Base-by-base conservation (phyloP, 352 stramenopile species). In the Phytophthora lateralis region DNA sequence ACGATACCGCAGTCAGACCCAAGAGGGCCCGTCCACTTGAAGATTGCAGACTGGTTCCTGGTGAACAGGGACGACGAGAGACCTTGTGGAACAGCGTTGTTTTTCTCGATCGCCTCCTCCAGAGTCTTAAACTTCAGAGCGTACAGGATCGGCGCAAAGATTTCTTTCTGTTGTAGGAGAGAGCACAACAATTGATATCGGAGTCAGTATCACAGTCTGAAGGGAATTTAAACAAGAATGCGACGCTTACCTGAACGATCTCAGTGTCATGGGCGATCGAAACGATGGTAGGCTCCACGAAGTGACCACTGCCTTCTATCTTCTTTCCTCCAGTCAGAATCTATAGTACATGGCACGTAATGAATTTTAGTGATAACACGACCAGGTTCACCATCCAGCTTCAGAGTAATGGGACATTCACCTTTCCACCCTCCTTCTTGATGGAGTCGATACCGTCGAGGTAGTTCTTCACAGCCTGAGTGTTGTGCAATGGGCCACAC, bases 1-100 rank as follows among this genome's bases (percentile, higher is more conserved):
- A 97, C 91, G 47, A 98, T 97, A 47, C 92, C 92, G 56, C 85
- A 96, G 72, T 98, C 93, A 50, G 89, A 97, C 55, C 92, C 92
- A 26, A 82, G 60, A 10, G 91, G 85, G 10, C 92, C 91, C 0
- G 91, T 94, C 91, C 91, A 98, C 74, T 97, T 91, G 66, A 97
- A 97, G 49, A 97, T 89, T n/a, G 92, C 87, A 24, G 83, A 76
- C 66, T 97, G 88, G 64, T 96, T 94, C 63, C 89, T 93, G 39
- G 91, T 98, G 66, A 98, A 97, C 26, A 98, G 56, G 24, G 92
- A 93, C 38, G 85, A 95, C 21, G 85, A 97, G n/a, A 98, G 60
- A 15, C 92, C 92, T 74, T 98, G 92, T 2, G 86, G 84, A n/a
- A 97, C 92, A 43, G 77, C 79, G 51, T 98, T 98, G 80, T 98